These are phyloP conservation scores for Ploettnerulaceae sp. DNA, from an alignment of 2,329 filamentous ascomycete species.

Conservation along the genomic window DNA sequence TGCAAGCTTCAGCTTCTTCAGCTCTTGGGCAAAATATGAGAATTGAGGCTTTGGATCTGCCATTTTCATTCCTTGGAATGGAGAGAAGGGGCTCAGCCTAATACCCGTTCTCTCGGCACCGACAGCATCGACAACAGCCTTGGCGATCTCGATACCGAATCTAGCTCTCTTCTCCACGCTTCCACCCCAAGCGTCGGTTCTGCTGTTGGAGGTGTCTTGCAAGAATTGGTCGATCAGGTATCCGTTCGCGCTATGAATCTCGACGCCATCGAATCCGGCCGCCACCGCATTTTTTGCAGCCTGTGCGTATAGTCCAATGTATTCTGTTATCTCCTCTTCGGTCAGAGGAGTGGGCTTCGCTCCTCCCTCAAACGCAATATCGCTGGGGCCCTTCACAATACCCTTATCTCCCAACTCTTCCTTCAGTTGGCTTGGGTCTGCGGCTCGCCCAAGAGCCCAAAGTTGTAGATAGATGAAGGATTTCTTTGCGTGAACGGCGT, in stretches of 20 bases:
- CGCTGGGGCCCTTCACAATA: conserved; percentile 22
- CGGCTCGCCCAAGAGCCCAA: conserved; percentile 52
- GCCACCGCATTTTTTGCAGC: conserved; percentile 44
- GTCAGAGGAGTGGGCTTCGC: conserved; percentile 35
- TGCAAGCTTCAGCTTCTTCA: conserved; percentile 49
- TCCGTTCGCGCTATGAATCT: conserved; percentile 35
- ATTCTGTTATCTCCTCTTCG: conserved; percentile 35
- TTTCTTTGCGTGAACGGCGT: conserved; percentile 54
- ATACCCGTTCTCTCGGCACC: conserved; percentile 51
- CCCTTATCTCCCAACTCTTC: conserved; percentile 24
- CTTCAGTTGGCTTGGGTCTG: conserved; percentile 15
- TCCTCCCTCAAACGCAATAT: conserved; percentile 22
- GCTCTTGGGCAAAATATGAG: conserved; percentile 47
- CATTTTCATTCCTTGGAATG: conserved; percentile 62
- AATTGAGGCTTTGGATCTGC: conserved; percentile 59
- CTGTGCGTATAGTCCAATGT: conserved; percentile 35
- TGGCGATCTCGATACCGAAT: conserved; percentile 49
- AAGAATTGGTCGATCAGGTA: conserved; percentile 34
- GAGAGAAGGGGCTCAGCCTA: conserved; percentile 55
- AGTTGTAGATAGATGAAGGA: conserved; percentile 55
- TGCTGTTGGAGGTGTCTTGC: conserved; percentile 44
- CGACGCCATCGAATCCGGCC: conserved; percentile 51
- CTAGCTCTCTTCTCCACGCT: conserved; percentile 46
- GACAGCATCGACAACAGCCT: conserved; percentile 45
- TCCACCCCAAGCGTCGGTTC: conserved; percentile 50